A percentile compares a stretch with the other conserved stretches of the same genome.
Conservation (phyloP, 192 early-diverging fungal genomes). For the Linnemannia elongata region DNA sequence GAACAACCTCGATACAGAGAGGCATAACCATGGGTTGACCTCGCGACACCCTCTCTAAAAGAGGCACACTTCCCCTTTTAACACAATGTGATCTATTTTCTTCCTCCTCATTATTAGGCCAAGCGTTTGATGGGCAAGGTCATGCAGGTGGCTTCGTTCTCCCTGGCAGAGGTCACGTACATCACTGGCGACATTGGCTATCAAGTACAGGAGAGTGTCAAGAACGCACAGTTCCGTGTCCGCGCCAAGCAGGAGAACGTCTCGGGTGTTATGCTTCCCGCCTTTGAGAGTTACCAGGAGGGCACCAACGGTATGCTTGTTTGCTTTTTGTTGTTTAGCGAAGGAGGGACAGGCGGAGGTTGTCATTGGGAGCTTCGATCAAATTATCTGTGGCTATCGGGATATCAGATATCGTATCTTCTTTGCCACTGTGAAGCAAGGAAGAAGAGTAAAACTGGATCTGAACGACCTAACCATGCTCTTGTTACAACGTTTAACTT, state of each 20-base stretch:
- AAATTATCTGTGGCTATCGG: neutral
- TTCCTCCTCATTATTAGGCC: conserved; percentile 65
- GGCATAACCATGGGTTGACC: neutral
- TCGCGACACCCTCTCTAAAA: neutral
- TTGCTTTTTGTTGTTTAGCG: neutral
- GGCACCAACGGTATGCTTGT: conserved; percentile 83
- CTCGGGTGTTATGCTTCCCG: conserved; percentile 95
- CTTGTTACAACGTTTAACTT: neutral
- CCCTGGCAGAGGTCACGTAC: conserved; percentile 97
- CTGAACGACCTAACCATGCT: neutral
- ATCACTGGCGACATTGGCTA: conserved; percentile 97
- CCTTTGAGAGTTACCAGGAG: conserved; percentile 89
- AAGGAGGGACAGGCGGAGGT: too few species aligned
- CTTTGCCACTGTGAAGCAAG: too few species aligned
- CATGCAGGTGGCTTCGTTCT: conserved; percentile 98
- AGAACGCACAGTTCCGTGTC: conserved; percentile 92
- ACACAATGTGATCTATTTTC: conserved; percentile 15
- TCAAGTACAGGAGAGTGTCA: conserved; percentile 95
- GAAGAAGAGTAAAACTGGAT: neutral
- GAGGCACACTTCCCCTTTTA: neutral
- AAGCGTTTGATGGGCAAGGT: conserved; percentile 99
- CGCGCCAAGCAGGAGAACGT: conserved; percentile 97
- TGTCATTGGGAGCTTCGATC: too few species aligned
- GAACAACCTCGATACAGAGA: neutral
- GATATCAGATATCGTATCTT: neutral